Percentiles rank a stretch among this genome's conserved stretches.
Conservation (phyloP, 768 basidiomycete species). For the Tylopilus subfusipes region DNA sequence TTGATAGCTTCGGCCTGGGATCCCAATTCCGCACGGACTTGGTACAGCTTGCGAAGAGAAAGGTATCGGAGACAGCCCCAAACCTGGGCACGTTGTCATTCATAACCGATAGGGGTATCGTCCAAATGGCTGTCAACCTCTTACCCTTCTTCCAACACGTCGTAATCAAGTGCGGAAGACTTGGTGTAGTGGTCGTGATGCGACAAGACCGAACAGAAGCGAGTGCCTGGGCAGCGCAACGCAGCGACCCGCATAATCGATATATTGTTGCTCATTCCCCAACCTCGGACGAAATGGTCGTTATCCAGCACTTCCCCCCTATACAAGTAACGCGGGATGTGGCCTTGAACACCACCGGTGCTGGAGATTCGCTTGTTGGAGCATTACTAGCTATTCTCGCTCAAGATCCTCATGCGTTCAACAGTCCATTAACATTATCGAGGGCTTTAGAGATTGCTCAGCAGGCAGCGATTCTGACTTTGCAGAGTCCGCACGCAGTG, state of each 20-base stretch:
- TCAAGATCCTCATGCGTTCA: conserved; percentile 41
- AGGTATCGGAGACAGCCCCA: conserved; percentile 39
- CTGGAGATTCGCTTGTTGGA: conserved; percentile 89
- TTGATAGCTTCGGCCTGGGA: conserved; percentile 65
- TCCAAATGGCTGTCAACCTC: conserved; percentile 77
- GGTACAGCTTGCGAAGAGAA: conserved; percentile 50
- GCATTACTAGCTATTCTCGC: conserved; percentile 69
- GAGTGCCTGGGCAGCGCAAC: conserved; percentile 47
- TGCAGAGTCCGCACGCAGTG: conserved; percentile 58
- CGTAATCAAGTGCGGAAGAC: conserved; percentile 79
- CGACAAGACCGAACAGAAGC: conserved; percentile 43
- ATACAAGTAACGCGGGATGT: conserved; percentile 34
- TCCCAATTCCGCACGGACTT: conserved; percentile 65
- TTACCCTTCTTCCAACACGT: conserved; percentile 83
- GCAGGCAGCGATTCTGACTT: conserved; percentile 56
- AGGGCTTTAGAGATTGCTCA: conserved; percentile 55
- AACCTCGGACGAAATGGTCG: conserved; percentile 44
- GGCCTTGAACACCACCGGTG: conserved; percentile 79
- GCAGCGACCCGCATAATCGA: conserved; percentile 45
- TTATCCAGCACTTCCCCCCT: conserved; percentile 74
- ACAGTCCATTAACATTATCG: conserved; percentile 43
- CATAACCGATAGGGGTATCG: conserved; percentile 65
- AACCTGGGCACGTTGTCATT: conserved; percentile 51
- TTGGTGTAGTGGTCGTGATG: conserved; percentile 64
- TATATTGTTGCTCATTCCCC: conserved; percentile 50